Evolutionary conservation across 192 early-diverging fungal genomes (phyloP).

Genomic region (Umbelopsis sp.): DNA sequence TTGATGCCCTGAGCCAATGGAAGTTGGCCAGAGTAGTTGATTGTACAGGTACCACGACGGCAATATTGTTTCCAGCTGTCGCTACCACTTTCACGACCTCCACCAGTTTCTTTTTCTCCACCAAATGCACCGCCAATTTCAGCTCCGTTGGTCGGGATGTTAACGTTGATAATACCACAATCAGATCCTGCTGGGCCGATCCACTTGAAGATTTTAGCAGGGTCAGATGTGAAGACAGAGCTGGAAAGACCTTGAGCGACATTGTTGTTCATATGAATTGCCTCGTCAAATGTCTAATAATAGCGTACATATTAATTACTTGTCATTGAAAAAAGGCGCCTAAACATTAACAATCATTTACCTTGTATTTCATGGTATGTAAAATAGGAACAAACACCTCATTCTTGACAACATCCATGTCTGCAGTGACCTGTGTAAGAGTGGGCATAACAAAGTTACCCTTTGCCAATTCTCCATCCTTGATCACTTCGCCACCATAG

Average conservation of each 20-base stretch:
- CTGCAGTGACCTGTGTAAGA: conserved; percentile 78
- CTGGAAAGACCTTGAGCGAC: conserved; percentile 88
- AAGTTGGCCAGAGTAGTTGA: conserved; percentile 86
- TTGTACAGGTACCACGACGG: conserved; percentile 72
- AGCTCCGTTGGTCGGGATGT: conserved; percentile 96
- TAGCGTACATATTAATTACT: background rate
- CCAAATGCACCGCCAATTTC: conserved; percentile 98
- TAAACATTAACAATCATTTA: conserved; percentile 26
- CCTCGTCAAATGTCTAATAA: conserved; percentile 73
- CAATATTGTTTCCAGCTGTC: conserved; percentile 96
- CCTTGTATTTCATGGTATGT: conserved; percentile 78
- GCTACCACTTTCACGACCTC: conserved; percentile 89
- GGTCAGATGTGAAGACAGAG: conserved; percentile 82
- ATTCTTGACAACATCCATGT: conserved; percentile 82
- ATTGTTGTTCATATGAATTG: conserved; percentile 85
- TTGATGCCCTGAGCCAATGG: conserved; percentile 96
- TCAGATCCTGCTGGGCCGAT: conserved; percentile 89
- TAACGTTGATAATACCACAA: conserved; percentile 93
- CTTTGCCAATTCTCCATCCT: conserved; percentile 42
- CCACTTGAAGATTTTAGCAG: conserved; percentile 89
- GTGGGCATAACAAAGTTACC: conserved; percentile 96
- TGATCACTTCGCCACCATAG: conserved; percentile 79
- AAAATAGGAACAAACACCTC: conserved; percentile 97
- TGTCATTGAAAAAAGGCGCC: background rate
- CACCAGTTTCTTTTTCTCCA: conserved; percentile 96